These are phyloP conservation scores for Trametes sp. DNA, from an alignment of 1,284 basidiomycete species.

Conservation along the genomic window DNA sequence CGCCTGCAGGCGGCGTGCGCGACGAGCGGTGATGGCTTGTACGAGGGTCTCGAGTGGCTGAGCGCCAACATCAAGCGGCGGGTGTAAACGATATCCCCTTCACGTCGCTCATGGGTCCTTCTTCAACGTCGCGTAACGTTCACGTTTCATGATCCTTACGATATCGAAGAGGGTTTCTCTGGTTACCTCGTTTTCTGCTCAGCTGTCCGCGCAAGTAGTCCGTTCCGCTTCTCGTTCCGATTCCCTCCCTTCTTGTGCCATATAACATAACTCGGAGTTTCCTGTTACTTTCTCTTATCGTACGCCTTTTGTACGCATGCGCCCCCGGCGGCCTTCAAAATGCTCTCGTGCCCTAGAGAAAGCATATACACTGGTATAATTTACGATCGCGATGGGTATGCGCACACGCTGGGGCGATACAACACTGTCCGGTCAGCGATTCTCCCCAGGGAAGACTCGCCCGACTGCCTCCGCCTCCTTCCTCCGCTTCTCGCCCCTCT, in stretches of 20 bases:
- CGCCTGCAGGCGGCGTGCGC: constrained; percentile 89
- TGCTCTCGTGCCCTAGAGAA: constrained; percentile 34
- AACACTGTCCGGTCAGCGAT: constrained; percentile 43
- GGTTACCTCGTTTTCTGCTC: constrained; percentile 36
- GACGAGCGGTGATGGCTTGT: constrained; percentile 98
- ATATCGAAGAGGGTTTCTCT: constrained; percentile 40
- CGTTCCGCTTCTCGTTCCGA: constrained; percentile 29
- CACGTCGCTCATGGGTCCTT: constrained; percentile 35
- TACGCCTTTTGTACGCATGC: constrained; percentile 29
- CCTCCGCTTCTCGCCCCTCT: constrained; percentile 73
- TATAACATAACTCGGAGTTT: constrained; percentile 38
- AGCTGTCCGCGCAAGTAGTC: constrained; percentile 34
- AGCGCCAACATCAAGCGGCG: constrained; percentile 90
- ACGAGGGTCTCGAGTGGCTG: constrained; percentile 98
- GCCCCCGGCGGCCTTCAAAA: constrained; percentile 33
- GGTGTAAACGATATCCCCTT: constrained; percentile 53
- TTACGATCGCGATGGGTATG: constrained; percentile 24
- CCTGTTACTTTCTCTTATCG: constrained; percentile 26
- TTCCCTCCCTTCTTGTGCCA: constrained; percentile 34
- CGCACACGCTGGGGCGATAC: constrained; percentile 1
- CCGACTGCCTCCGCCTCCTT: constrained; percentile 84
- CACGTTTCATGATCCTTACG: constrained; percentile 51
- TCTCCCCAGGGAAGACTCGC: constrained; percentile 71
- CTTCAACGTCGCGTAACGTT: constrained; percentile 46
- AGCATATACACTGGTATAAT: constrained; percentile 35